Percentiles rank a stretch among this genome's conserved stretches.
Conservation (phyloP, 495 filamentous ascomycete species). For the Penicillium chermesinum region DNA sequence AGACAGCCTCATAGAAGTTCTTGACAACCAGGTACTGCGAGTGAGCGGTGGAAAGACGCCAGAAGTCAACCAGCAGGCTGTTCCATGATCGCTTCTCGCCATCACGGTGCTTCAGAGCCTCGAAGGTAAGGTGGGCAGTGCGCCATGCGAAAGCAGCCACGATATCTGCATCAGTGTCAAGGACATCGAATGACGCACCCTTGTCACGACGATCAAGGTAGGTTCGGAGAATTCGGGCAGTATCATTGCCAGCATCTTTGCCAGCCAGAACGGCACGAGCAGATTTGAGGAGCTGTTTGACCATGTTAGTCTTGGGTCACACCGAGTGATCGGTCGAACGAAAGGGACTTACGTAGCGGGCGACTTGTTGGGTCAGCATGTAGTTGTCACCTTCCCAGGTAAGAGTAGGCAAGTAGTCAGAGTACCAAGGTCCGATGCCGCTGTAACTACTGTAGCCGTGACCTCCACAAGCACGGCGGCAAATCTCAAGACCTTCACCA, state of each 20-base stretch:
- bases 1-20: conserved; percentile 66
- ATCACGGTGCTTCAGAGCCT: conserved; percentile 65
- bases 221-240: conserved; percentile 49
- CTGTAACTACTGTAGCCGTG: conserved; percentile 68
- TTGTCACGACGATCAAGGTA: conserved; percentile 59
- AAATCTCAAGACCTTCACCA: conserved; percentile 64
- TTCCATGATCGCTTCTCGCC: conserved; percentile 67
- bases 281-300: conserved; percentile 50
- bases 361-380: conserved; percentile 76
- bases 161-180: conserved; percentile 56
- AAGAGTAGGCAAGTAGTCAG: conserved; percentile 64
- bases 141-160: conserved; percentile 69
- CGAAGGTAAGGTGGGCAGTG: conserved; percentile 62
- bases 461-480: conserved; percentile 66
- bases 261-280: conserved; percentile 58
- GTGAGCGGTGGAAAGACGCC: conserved; percentile 62
- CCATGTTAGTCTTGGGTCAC: conserved; percentile 5
- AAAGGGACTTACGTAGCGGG: conserved; percentile 48
- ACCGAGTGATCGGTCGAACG: not conserved
- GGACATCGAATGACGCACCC: conserved; percentile 62
- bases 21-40: conserved; percentile 66
- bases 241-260: conserved; percentile 52
- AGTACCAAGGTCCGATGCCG: conserved; percentile 63
- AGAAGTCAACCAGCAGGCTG: conserved; percentile 67
- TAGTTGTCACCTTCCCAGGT: conserved; percentile 70